Evolutionary conservation across 768 basidiomycete species (phyloP), one percentile per base, ranked within the genome.

Genomic region (Tulasnella sp.): DNA sequence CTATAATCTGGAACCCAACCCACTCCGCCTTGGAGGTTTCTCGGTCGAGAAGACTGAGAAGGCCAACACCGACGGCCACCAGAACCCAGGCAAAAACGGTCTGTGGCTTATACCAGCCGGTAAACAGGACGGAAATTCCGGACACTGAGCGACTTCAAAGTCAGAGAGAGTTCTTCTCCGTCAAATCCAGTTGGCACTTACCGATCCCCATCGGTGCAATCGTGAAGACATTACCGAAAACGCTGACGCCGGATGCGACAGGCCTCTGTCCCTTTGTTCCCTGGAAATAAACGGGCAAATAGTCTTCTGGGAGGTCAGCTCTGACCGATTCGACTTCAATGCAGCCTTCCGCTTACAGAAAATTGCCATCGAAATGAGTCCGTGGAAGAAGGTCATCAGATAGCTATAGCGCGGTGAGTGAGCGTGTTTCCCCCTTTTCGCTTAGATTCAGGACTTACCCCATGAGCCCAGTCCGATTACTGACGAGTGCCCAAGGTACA

Each of bases 201-300:
- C 17, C 19, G 58, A 88, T 81, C 1, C 85, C 83, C 17, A 82
- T 71, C 1, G 85, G 84, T 0, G 86, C 85, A 31, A 85, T 80
- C 12, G 84, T 79, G 75, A 85, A 82, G 7, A 84, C 82, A 67
- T 85, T 72, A 2, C 83, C 79, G 54, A 88, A 82, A 19, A 82
- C 77, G 67, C 84, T 81, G 14, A 86, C 81, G 1, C 85, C 85
- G 0, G 85, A 84, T 8, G 71, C 69, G 7, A 85, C 78, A 0
- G 87, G 83, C 9, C 82, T 81, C 14, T 79, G 81, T 17, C 82
- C 84, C 52, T 83, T 83, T 80, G 83, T 83, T 0, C 84, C 85
- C 77, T 81, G 82, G 76, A 83, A 82, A 78, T 81, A 82, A 34
- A 80, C 78, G 29, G 81, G 80, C 3, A 81, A 76, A 75, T 80